Base-by-base conservation (phyloP, 306 rosid species). In the Crotalaria pallida region DNA sequence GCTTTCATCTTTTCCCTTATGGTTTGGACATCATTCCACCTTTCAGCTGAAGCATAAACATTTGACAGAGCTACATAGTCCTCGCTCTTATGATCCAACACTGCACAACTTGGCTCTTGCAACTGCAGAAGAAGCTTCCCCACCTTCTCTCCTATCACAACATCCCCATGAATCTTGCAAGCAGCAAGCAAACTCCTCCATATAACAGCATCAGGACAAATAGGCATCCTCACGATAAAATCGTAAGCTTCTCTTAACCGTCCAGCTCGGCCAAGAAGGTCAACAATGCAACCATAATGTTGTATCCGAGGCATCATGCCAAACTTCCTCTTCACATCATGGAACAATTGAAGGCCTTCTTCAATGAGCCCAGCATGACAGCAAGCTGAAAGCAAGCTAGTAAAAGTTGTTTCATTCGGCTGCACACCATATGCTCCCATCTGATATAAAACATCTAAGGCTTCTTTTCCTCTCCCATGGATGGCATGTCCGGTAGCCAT, bases 171-270 rank as follows among this genome's bases (percentile, higher is more conserved):
- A 71, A 87, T 67, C 52, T 79, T 87, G 79, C 95, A 83, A 5
- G 98, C 86, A 74, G 86, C 81, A 4, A 84, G 77, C 81, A 92
- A 86, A 80, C 74, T 86, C 81, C 98, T 89, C 92, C 95, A 89
- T 29, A 86, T 72, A 17, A 92, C 69, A 16, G 65, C 69, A 77
- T 92, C 90, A 5, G 96, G 87, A 65, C 80, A 60, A 55, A 75
- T 31, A 3, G 86, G 83, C 92, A 89, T 87, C 36, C 58, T 45
- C 73, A 3, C 38, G 69, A 87, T 71, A 73, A 85, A 82, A n/a
- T 84, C 85, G 58, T 85, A 84, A 13, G 92, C 89, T 34, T 89
- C 96, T 38, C 69, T 41, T 72, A 89, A 75, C 60, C 76, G 84
- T 34, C 94, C 96, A 3, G 80, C 74, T 6, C 89, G 88, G 27